Evolutionary conservation across 2,329 filamentous ascomycete genomes (phyloP).

Genomic region (Colletotrichum sp.): DNA sequence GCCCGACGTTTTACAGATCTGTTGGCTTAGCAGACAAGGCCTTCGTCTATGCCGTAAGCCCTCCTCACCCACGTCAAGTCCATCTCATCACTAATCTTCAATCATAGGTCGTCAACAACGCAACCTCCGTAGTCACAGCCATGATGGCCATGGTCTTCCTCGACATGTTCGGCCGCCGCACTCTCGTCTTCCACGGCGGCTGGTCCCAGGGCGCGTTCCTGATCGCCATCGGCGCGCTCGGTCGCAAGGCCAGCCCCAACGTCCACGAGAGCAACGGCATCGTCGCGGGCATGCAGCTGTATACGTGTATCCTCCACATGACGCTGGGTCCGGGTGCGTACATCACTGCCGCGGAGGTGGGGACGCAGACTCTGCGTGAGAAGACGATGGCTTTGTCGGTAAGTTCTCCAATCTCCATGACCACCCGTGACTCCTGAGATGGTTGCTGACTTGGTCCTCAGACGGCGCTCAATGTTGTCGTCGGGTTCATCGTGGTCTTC

Average conservation of each 20-base stretch:
- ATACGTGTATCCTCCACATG: neutral
- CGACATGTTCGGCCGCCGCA: conserved; percentile 18
- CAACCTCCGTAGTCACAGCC: conserved; percentile 8
- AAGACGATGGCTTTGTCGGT: neutral
- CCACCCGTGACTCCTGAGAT: fast-evolving
- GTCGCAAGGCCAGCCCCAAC: neutral
- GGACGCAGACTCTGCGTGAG: neutral
- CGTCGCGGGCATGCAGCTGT: neutral
- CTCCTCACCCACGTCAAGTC: neutral
- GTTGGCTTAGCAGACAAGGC: neutral
- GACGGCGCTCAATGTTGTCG: neutral
- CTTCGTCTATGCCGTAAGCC: neutral
- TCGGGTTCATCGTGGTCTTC: neutral
- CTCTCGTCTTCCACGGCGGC: conserved; percentile 16
- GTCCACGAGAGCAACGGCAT: neutral
- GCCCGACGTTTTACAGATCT: neutral
- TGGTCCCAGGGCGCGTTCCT: conserved; percentile 21
- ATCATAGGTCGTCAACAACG: conserved; percentile 14
- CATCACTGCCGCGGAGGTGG: neutral
- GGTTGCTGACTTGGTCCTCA: fast-evolving
- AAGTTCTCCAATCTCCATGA: neutral
- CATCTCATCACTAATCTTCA: neutral
- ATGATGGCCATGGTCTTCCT: conserved; percentile 17
- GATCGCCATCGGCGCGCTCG: conserved; percentile 13
- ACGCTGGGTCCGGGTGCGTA: neutral